These are phyloP conservation scores for Geotrichum reessii DNA, from an alignment of 1,139 yeast species.

Conservation along the genomic window DNA sequence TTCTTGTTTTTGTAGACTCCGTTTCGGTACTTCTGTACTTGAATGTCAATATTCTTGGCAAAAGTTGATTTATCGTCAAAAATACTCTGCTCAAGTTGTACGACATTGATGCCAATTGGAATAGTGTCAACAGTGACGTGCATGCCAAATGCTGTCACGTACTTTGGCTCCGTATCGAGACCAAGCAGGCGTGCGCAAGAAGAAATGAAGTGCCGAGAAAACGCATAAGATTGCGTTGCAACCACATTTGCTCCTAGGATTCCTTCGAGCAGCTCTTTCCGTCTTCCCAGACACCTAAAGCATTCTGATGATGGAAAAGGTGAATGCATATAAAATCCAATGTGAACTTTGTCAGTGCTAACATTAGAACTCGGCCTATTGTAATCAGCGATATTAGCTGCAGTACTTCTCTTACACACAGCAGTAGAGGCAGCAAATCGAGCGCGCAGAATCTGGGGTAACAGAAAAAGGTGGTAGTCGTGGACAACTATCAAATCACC, in stretches of 20 bases:
- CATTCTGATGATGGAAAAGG: slow-evolving; percentile 90
- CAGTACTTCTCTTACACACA: not conserved
- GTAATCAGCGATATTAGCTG: not conserved
- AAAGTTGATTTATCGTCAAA: slow-evolving; percentile 32
- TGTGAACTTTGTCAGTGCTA: slow-evolving; percentile 43
- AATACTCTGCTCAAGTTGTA: slow-evolving; percentile 42
- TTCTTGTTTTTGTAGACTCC: slow-evolving; percentile 64
- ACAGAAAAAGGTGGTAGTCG: slow-evolving; percentile 75
- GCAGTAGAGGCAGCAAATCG: slow-evolving; percentile 52
- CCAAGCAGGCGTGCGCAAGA: slow-evolving; percentile 47
- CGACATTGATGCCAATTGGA: slow-evolving; percentile 81
- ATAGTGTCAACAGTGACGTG: slow-evolving; percentile 64
- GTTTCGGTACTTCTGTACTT: slow-evolving; percentile 46
- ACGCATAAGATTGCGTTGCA: slow-evolving; percentile 79
- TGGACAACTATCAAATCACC: slow-evolving; percentile 95
- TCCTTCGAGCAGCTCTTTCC: slow-evolving; percentile 79
- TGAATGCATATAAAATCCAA: slow-evolving; percentile 55
- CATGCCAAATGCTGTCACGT: slow-evolving; percentile 69
- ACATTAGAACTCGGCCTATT: not conserved
- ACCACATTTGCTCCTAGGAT: slow-evolving; percentile 82
- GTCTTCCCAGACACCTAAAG: slow-evolving; percentile 77
- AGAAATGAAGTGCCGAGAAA: slow-evolving; percentile 82
- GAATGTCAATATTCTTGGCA: slow-evolving; percentile 40
- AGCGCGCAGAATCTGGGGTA: slow-evolving; percentile 84
- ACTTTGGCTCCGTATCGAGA: slow-evolving; percentile 41